Conservation (phyloP, 495 filamentous ascomycete species). For the Penicillium odoratum region DNA sequence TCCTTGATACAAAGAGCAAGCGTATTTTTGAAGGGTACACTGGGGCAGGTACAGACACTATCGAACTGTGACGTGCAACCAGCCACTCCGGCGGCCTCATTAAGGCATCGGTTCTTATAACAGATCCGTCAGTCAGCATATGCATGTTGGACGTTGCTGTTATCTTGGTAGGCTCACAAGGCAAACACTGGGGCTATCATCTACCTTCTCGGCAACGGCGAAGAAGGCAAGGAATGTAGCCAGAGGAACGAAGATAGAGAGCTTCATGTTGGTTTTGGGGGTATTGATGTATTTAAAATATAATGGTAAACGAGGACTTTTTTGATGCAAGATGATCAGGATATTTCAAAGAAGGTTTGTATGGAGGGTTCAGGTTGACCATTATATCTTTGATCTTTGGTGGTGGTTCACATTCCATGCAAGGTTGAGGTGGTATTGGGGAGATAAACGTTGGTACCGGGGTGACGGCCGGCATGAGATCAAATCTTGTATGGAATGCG, state of each 20-base stretch:
- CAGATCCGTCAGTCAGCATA: not conserved
- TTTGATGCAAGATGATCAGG: not conserved
- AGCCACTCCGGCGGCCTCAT: constrained; percentile 16
- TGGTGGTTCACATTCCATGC: not conserved
- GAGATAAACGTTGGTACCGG: constrained; percentile 4
- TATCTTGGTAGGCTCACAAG: constrained; percentile 15
- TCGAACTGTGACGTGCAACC: constrained; percentile 22
- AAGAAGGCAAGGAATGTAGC: constrained; percentile 26
- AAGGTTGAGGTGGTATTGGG: not conserved
- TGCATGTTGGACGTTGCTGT: not conserved
- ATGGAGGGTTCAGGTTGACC: not conserved
- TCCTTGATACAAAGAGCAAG: constrained; percentile 16
- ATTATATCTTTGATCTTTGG: not conserved
- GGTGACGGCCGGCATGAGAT: constrained; percentile 13
- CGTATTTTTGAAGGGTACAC: constrained; percentile 20
- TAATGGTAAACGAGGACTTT: not conserved
- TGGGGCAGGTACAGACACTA: constrained; percentile 22
- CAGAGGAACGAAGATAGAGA: constrained; percentile 28
- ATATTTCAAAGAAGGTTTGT: not conserved
- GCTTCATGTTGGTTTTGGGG: constrained; percentile 26
- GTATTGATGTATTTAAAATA: not conserved
- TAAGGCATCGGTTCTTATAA: constrained; percentile 19
- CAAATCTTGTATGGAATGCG: constrained; percentile 4
- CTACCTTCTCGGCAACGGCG: constrained; percentile 16
- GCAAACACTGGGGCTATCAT: constrained; percentile 15